These are phyloP conservation scores for Solanum tarijense DNA, from an alignment of 257 asterid genomes.

Conservation along the genomic window DNA sequence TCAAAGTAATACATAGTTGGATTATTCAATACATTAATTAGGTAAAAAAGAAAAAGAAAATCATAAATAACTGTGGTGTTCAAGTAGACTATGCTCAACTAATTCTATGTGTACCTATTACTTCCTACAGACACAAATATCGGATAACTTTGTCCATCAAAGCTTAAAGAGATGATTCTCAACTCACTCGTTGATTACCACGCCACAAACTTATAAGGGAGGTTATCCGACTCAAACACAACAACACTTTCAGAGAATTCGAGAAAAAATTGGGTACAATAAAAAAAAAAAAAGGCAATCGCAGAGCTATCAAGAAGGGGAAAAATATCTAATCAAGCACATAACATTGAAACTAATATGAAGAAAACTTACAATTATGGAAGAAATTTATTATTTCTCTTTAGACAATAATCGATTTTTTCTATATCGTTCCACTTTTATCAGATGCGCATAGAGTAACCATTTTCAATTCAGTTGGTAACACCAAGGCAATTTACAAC, in stretches of 20 bases:
- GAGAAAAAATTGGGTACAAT: too few species aligned
- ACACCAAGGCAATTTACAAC: neutral
- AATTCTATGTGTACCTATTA: neutral
- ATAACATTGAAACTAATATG: neutral
- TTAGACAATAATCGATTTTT: neutral
- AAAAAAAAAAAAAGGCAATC: neutral
- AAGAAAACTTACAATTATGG: neutral
- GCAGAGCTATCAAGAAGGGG: neutral
- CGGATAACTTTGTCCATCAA: neutral
- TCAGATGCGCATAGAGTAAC: fast-evolving
- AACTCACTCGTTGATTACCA: neutral
- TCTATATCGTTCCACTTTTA: neutral
- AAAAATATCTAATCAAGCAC: neutral
- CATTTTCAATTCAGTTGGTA: neutral
- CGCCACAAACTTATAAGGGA: neutral
- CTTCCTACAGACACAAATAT: neutral
- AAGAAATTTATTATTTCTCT: neutral
- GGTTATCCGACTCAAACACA: neutral
- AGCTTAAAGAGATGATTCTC: too few species aligned
- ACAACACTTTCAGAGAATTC: neutral
- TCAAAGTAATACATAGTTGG: neutral
- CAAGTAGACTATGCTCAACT: neutral
- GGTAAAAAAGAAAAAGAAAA: too few species aligned
- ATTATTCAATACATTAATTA: neutral
- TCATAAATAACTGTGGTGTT: neutral